phyloP scores from a whole-genome alignment of 2,329 filamentous ascomycete genomes.

The Orbilia javanica region DNA sequence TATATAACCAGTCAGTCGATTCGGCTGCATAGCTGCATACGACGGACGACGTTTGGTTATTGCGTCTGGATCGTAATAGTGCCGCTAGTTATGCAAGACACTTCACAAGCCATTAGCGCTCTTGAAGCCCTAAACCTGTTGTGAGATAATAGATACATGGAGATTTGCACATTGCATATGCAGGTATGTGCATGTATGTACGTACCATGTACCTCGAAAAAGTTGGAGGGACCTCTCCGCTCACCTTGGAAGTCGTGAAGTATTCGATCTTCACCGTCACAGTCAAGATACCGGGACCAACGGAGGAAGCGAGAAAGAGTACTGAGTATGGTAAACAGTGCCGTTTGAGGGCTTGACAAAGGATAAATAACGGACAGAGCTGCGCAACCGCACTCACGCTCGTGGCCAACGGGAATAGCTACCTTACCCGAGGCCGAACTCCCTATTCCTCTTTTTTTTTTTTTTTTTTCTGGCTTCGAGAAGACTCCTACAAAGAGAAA shows the following conservation, averaged over 20 bases:
- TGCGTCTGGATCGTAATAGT: conserved; percentile 22
- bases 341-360: conserved; percentile 19
- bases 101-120: conserved; percentile 34
- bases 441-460: conserved; percentile 4
- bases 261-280: conserved; percentile 11
- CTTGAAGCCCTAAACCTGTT: conserved; percentile 31
- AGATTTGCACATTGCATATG: conserved; percentile 21
- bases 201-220: conserved; percentile 27
- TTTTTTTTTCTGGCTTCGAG: neutral
- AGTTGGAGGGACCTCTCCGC: conserved; percentile 29
- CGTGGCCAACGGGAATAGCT: conserved; percentile 11
- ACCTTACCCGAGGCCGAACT: conserved; percentile 23
- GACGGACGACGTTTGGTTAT: conserved; percentile 13
- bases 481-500: conserved; percentile 21
- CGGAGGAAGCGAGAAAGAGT: conserved; percentile 10
- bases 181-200: conserved; percentile 10
- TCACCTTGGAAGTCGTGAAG: conserved; percentile 27
- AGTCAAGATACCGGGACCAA: conserved; percentile 9
- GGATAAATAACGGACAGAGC: conserved; percentile 15
- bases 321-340: too few species aligned
- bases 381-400: too few species aligned
- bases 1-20: conserved; percentile 44
- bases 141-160: conserved; percentile 15
- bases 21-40: conserved; percentile 37
- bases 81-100: conserved; percentile 34